These are phyloP conservation scores for Nephelium lappaceum DNA, from an alignment of 345 rosid genomes.

Conservation along the genomic window DNA sequence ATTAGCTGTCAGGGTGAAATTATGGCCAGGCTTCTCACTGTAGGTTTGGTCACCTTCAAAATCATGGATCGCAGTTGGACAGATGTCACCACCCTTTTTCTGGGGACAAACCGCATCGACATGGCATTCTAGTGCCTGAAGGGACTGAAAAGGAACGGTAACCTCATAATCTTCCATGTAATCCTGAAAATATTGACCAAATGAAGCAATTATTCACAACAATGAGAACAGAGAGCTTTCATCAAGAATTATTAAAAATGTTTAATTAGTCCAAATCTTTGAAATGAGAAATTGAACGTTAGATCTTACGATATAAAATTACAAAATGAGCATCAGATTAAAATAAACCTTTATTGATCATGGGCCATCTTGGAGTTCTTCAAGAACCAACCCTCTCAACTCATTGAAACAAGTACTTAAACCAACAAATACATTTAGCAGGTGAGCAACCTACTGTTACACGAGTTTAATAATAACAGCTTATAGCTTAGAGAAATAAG, in stretches of 20 bases:
- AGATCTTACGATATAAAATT: not conserved
- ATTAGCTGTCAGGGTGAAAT: conserved; percentile 65
- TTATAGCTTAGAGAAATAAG: not conserved
- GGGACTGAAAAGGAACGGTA: conserved; percentile 78
- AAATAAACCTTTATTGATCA: not conserved
- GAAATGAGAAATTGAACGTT: too few relatives aligned
- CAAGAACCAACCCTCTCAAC: not conserved
- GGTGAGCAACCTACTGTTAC: not conserved
- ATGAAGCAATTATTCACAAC: not conserved
- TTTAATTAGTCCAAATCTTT: not conserved
- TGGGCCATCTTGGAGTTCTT: not conserved
- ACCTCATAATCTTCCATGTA: conserved; percentile 95
- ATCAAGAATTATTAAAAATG: not conserved
- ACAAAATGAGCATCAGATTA: not conserved
- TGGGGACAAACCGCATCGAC: conserved; percentile 94
- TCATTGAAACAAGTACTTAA: not conserved
- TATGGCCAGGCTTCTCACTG: conserved; percentile 91
- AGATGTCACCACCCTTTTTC: conserved; percentile 74
- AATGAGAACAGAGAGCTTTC: not conserved
- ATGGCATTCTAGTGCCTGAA: conserved; percentile 82
- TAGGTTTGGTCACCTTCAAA: conserved; percentile 98
- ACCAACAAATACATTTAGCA: not conserved
- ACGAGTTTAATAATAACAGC: not conserved
- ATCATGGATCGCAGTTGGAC: conserved; percentile 91
- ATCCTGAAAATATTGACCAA: conserved; percentile 48